Base-by-base conservation (phyloP, 2,329 filamentous ascomycete species). In the Keithomyces neogunnii region DNA sequence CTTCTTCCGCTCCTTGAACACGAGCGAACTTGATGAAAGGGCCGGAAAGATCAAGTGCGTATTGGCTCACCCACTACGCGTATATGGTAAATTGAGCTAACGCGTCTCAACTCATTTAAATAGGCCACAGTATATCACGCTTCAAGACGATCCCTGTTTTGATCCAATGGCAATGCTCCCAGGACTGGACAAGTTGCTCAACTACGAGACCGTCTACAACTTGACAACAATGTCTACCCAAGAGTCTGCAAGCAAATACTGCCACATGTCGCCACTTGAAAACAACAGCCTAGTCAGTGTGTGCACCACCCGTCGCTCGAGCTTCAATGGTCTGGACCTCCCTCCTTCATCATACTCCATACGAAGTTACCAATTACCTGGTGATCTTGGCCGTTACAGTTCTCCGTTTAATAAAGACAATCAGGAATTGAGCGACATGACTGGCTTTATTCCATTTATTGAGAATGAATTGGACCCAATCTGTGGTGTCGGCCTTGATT, bases 141-240 rank as follows among this genome's bases (percentile, higher is more conserved):
- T 97, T 2, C 74, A 80, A 50, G 89, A 97, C 60, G 92, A 97
- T 61, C 89, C 90, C 1, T 77, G 81, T 42, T 96, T 97, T 53
- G 68, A 71, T 48, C 62, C 64, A 4, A 54, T 61, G 51, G 62
- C 55, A 43, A 52, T 55, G 9, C 50, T 69, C 9, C 67, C 68
- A 35, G 61, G 61, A 5, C 51, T 70, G 31, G 65, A 55, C 5
- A 51, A 70, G 30, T 55, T 68, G 13, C 55, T 76, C 33, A 68
- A 68, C 38, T 62, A 63, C 29, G 63, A 67, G 10, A 61, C 65
- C 8, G 65, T 69, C 32, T 51, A 67, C 31, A 55, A 61, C 39
- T 55, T 64, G 10, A 56, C 19, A 19, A 19, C 19, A 19, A 19
- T 69, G 5, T 62, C 61, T 9, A 73, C 65, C 42, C 72, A 74